A percentile compares a stretch with the other conserved stretches of the same genome.
Conservation (phyloP, 495 filamentous ascomycete genomes). For the Tuber borchii region DNA sequence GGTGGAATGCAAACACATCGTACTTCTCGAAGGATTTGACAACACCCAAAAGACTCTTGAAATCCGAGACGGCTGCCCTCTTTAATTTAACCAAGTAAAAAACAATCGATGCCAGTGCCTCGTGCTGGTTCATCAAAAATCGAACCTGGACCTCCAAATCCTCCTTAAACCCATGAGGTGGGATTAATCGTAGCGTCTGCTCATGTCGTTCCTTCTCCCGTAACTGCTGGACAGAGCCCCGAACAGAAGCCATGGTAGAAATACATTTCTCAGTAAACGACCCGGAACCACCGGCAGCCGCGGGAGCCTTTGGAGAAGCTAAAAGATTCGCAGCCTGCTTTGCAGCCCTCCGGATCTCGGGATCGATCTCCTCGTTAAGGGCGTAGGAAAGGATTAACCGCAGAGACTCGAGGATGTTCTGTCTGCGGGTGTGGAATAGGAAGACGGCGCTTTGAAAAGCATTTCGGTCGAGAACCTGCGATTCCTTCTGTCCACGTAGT, state of each 20-base stretch:
- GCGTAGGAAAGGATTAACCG: constrained; percentile 64
- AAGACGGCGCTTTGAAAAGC: constrained; percentile 68
- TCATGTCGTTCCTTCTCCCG: constrained; percentile 64
- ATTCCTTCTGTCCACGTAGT: constrained; percentile 59
- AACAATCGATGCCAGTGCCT: constrained; percentile 70
- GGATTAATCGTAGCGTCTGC: constrained; percentile 58
- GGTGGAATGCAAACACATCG: constrained; percentile 65
- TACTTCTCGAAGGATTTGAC: constrained; percentile 65
- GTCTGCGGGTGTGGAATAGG: constrained; percentile 73
- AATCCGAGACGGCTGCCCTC: constrained; percentile 62
- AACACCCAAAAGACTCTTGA: constrained; percentile 58
- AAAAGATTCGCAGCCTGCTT: constrained; percentile 43
- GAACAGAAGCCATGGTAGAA: constrained; percentile 63
- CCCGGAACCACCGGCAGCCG: constrained; percentile 15
- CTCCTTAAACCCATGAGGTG: constrained; percentile 57
- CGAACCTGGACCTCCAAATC: constrained; percentile 63
- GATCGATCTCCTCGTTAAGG: constrained; percentile 53
- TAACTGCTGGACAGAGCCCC: constrained; percentile 63
- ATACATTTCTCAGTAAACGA: constrained; percentile 64
- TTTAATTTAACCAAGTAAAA: constrained; percentile 68
- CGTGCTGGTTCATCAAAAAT: constrained; percentile 77
- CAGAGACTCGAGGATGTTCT: constrained; percentile 72
- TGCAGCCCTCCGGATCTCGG: constrained; percentile 44
- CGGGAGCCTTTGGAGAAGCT: constrained; percentile 42
- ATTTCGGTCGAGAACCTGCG: constrained; percentile 59